phyloP scores from a whole-genome alignment of 805 yeast species.

The Saccharomycopsis microspora region DNA sequence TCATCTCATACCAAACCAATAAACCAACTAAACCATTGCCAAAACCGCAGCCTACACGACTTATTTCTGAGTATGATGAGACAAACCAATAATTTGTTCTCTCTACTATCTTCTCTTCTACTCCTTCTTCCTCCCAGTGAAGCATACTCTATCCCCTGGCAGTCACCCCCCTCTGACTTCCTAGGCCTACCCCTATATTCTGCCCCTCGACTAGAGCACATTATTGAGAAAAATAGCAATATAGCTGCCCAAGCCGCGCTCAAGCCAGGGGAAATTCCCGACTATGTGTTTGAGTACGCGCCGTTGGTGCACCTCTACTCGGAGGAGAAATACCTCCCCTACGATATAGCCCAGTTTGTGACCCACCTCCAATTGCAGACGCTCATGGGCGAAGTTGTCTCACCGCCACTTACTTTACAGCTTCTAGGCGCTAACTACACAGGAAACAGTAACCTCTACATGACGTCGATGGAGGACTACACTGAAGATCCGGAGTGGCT shows the following conservation, averaged over 20 bases:
- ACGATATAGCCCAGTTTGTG: conserved; percentile 63
- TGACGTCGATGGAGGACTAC: conserved; percentile 66
- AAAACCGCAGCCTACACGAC: no score
- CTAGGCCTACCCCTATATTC: no score
- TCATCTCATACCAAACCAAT: no score
- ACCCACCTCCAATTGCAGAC: conserved; percentile 46
- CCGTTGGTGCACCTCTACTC: conserved; percentile 82
- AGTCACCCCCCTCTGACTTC: no score
- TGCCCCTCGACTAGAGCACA: conserved; percentile 16
- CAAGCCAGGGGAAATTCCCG: conserved; percentile 47
- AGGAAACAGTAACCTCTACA: conserved; percentile 30
- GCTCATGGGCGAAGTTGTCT: conserved; percentile 17
- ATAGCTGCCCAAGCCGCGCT: conserved; percentile 26
- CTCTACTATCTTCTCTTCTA: no score
- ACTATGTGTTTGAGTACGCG: conserved; percentile 48
- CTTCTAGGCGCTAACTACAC: conserved; percentile 23
- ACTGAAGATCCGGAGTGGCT: conserved; percentile 72
- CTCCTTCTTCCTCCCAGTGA: no score
- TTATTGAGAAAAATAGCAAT: conserved; percentile 15
- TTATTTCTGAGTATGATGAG: no score
- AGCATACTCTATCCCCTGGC: no score
- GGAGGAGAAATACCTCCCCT: conserved; percentile 80
- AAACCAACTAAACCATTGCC: no score
- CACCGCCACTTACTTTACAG: conserved; percentile 20
- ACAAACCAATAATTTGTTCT: no score